Percentiles rank a stretch among this genome's conserved stretches.
phyloP scores from a whole-genome alignment of 177 flowering plant species.

The Telopea speciosissima region DNA sequence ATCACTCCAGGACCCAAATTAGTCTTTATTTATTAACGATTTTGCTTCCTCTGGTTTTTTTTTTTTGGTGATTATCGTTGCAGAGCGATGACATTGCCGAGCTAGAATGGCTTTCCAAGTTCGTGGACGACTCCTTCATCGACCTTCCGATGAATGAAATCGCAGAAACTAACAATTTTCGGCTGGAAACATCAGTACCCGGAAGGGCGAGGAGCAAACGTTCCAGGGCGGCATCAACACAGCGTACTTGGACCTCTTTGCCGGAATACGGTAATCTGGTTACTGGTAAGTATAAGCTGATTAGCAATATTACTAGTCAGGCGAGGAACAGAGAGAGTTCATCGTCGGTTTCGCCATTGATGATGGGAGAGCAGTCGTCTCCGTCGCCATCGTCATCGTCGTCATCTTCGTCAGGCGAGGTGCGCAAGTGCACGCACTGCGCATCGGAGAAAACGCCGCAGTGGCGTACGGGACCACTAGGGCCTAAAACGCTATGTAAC shows the following conservation, averaged over 20 bases:
- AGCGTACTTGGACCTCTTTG: constrained; percentile 16
- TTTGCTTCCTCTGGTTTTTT: neutral
- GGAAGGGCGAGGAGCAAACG: constrained; percentile 41
- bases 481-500: constrained; percentile 76
- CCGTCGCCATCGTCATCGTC: constrained; percentile 3
- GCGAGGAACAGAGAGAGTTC: neutral
- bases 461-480: constrained; percentile 79
- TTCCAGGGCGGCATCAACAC: constrained; percentile 23
- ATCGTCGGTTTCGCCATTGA: neutral
- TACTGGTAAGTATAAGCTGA: constrained; percentile 13
- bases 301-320: neutral
- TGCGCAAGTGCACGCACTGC: constrained; percentile 58
- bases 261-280: constrained; percentile 6
- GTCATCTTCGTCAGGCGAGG: constrained; percentile 9
- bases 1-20: no score
- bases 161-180: constrained; percentile 11
- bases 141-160: constrained; percentile 26
- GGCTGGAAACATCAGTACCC: constrained; percentile 23
- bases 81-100: constrained; percentile 63
- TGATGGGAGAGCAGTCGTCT: neutral
- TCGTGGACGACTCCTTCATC: constrained; percentile 58
- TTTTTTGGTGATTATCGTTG: neutral
- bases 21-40: neutral
- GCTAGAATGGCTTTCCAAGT: constrained; percentile 66
- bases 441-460: constrained; percentile 81